Conservation (phyloP, 176 grass and related monocot species). For the Oryza rufipogon region DNA sequence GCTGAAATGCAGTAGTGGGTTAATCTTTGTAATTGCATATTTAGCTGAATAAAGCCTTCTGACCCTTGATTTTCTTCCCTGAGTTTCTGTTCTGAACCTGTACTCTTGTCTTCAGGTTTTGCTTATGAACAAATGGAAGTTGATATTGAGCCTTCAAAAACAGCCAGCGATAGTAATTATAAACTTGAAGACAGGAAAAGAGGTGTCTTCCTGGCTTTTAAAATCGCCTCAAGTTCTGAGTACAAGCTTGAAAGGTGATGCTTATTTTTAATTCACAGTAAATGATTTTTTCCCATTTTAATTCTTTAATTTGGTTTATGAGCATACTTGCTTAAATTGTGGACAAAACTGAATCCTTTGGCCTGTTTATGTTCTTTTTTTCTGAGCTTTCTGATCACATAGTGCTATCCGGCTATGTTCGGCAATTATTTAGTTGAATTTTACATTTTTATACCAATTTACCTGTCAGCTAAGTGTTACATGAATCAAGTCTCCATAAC, state of each 20-base stretch:
- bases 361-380: not conserved
- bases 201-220: constrained; percentile 73
- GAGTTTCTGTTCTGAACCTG: constrained; percentile 12
- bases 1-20: not conserved
- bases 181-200: constrained; percentile 72
- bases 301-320: constrained; percentile 1
- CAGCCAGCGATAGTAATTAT: constrained; percentile 50
- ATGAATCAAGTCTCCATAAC: constrained; percentile 15
- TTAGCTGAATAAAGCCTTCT: constrained; percentile 25
- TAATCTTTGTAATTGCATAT: constrained; percentile 11
- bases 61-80: constrained; percentile 22
- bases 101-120: constrained; percentile 58
- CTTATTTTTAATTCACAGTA: constrained; percentile 24
- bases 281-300: not conserved
- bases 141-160: constrained; percentile 76
- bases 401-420: not conserved
- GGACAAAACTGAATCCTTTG: not conserved
- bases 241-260: constrained; percentile 85
- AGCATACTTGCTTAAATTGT: not conserved
- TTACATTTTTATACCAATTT: constrained; percentile 21
- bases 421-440: constrained; percentile 22
- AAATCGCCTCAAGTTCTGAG: constrained; percentile 77
- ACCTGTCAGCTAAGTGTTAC: constrained; percentile 1
- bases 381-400: not conserved
- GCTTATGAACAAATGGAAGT: constrained; percentile 90